Conservation (phyloP, 1,139 yeast species). For the Candida neerlandica region DNA sequence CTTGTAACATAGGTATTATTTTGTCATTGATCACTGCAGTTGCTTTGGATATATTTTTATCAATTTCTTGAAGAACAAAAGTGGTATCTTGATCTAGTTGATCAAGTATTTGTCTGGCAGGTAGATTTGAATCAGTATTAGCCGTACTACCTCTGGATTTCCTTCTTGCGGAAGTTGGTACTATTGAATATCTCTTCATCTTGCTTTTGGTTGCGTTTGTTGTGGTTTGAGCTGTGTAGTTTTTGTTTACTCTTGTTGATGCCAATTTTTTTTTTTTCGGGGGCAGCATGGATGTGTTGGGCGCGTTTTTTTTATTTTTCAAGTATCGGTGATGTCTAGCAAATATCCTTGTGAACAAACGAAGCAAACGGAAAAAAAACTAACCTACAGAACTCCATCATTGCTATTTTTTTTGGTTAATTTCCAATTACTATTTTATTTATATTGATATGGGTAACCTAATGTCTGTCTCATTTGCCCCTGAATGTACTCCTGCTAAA, state of each 20-base stretch:
- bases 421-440: not conserved
- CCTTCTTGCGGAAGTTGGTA: conserved; percentile 41
- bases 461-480: conserved; percentile 94
- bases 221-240: not conserved
- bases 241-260: conserved; percentile 6
- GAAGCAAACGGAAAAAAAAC: not conserved
- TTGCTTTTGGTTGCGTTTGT: conserved; percentile 5
- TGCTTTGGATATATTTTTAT: conserved; percentile 65
- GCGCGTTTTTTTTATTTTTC: not conserved
- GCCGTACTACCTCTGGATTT: conserved; percentile 30
- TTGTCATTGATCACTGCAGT: conserved; percentile 64
- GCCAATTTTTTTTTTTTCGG: not conserved
- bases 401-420: not conserved
- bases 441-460: conserved; percentile 61
- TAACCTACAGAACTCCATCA: not conserved
- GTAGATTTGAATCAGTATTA: conserved; percentile 22
- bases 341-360: not conserved
- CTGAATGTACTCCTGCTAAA: conserved; percentile 90
- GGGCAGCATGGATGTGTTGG: too few relatives aligned
- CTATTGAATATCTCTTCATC: conserved; percentile 46
- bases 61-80: conserved; percentile 75
- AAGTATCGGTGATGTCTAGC: not conserved
- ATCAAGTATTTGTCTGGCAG: conserved; percentile 60
- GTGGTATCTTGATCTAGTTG: conserved; percentile 82
- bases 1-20: conserved; percentile 62